Percentiles rank a stretch among this genome's conserved stretches.
phyloP scores from a whole-genome alignment of 106 monocot genomes.

The Dioscorea alata region DNA sequence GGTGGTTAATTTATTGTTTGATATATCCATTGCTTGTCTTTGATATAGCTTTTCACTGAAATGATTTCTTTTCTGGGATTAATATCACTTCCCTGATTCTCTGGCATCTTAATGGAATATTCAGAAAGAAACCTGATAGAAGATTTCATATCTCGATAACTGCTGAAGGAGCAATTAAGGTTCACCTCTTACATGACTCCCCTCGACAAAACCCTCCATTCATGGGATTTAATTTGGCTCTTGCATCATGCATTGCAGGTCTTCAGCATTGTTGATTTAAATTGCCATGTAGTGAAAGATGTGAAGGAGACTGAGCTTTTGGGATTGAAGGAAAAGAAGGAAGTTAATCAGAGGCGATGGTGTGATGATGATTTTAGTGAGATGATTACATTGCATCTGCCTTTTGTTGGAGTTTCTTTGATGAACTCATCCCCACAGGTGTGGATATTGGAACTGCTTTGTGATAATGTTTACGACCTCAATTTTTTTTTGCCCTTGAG shows the following conservation, averaged over 20 bases:
- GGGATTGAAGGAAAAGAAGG: conserved; percentile 39
- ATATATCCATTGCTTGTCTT: too few relatives aligned
- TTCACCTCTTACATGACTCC: conserved; percentile 2
- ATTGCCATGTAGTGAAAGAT: conserved; percentile 54
- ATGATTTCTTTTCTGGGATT: too few relatives aligned
- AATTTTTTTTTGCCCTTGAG: not conserved
- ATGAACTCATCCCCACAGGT: conserved; percentile 90
- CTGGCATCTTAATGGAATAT: not conserved
- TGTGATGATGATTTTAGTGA: conserved; percentile 38
- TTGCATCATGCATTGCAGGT: conserved; percentile 45
- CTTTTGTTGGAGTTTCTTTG: conserved; percentile 81
- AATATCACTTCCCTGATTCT: too few relatives aligned
- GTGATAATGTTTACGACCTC: not conserved
- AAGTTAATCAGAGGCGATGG: conserved; percentile 32
- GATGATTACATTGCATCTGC: conserved; percentile 49
- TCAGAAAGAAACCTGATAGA: conserved; percentile 95
- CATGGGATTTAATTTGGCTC: too few relatives aligned
- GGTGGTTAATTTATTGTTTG: too few relatives aligned
- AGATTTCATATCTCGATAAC: conserved; percentile 57
- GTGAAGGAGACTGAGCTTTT: conserved; percentile 41
- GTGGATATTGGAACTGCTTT: not conserved
- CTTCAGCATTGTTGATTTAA: conserved; percentile 84
- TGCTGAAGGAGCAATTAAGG: conserved; percentile 96
- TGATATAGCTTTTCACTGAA: too few relatives aligned
- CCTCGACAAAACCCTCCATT: too few relatives aligned